phyloP scores from a whole-genome alignment of 2,329 filamentous ascomycete genomes.

The Botrytis byssoidea region DNA sequence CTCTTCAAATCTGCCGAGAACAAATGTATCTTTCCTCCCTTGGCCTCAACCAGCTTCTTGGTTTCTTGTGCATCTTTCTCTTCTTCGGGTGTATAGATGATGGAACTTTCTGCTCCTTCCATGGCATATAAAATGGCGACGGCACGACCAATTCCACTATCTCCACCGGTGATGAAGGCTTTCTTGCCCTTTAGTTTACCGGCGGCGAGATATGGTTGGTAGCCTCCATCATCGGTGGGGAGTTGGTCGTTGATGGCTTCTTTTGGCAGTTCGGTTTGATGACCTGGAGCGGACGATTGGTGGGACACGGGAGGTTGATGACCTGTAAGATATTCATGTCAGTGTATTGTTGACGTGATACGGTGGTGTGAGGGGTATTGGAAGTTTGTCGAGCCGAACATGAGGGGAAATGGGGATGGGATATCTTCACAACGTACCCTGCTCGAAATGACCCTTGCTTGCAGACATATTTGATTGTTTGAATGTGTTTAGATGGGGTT shows the following conservation, averaged over 20 bases:
- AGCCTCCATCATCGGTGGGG: conserved; percentile 65
- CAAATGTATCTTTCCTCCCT: conserved; percentile 64
- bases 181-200: conserved; percentile 74
- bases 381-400: background rate
- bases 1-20: conserved; percentile 63
- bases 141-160: conserved; percentile 75
- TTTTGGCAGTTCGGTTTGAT: conserved; percentile 50
- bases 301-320: conserved; percentile 52
- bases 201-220: conserved; percentile 69
- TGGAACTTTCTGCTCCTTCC: conserved; percentile 73
- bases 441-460: conserved; percentile 40
- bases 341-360: background rate
- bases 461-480: conserved; percentile 31
- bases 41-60: conserved; percentile 65
- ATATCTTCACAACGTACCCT: conserved; percentile 32
- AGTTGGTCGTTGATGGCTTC: conserved; percentile 53
- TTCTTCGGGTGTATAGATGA: conserved; percentile 73
- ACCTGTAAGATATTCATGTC: conserved; percentile 38
- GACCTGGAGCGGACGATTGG: conserved; percentile 51
- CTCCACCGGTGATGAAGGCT: conserved; percentile 78
- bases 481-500: conserved; percentile 16
- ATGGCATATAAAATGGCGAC: conserved; percentile 75
- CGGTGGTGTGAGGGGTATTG: background rate
- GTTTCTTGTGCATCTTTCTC: conserved; percentile 75
- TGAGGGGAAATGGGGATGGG: background rate